These are phyloP conservation scores for Noccaea caerulescens DNA, from an alignment of 345 rosid species.

Conservation along the genomic window DNA sequence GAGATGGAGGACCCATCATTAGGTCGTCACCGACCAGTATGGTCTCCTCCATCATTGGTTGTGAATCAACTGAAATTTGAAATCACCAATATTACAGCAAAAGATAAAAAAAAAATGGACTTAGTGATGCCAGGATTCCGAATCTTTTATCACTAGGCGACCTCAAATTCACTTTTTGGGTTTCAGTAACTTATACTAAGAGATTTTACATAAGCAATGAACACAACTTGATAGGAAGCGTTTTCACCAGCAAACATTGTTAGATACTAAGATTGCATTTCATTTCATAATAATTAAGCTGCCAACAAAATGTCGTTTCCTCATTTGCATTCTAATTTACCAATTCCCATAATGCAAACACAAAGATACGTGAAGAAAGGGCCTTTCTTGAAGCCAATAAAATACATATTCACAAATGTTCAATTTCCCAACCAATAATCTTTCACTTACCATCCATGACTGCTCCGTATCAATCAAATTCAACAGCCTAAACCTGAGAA, in stretches of 20 bases:
- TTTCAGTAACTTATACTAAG: too few species aligned
- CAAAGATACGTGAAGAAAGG: neutral
- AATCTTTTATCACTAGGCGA: neutral
- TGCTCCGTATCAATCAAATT: constrained; percentile 27
- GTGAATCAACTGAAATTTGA: constrained; percentile 72
- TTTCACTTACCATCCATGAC: constrained; percentile 45
- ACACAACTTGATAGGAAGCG: constrained; percentile 4
- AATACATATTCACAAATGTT: neutral
- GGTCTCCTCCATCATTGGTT: constrained; percentile 94
- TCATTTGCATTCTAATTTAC: neutral
- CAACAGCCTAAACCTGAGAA: neutral
- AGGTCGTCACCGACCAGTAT: constrained; percentile 92
- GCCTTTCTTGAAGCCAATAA: neutral
- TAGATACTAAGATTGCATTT: neutral
- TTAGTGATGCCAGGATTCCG: neutral
- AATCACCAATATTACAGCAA: constrained; percentile 6
- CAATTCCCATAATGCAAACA: neutral
- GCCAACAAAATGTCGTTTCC: neutral
- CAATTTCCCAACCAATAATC: constrained; percentile 5
- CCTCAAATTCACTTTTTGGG: constrained; percentile 19
- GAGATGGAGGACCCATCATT: constrained; percentile 94
- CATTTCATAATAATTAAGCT: constrained; percentile 1
- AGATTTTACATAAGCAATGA: too few species aligned
- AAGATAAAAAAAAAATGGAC: neutral
- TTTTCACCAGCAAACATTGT: neutral